phyloP scores from a whole-genome alignment of 208 protist species.

The Hexamita inflata region DNA sequence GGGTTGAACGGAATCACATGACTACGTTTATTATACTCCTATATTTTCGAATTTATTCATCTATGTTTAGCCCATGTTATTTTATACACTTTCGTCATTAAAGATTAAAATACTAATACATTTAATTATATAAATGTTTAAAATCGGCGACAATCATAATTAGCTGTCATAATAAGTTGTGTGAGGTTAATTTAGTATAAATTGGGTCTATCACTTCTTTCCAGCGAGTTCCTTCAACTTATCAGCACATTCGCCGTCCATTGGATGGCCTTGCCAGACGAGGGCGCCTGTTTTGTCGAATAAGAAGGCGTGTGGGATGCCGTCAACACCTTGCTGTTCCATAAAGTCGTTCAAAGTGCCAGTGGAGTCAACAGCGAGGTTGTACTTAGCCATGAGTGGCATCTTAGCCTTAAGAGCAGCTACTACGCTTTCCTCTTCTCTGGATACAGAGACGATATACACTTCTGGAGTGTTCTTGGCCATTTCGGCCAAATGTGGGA shows the following conservation, averaged over 20 bases:
- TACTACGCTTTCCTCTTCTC: not conserved
- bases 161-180: too few relatives aligned
- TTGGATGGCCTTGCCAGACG: not conserved
- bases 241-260: not conserved
- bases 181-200: too few relatives aligned
- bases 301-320: constrained; percentile 10
- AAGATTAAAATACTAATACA: too few relatives aligned
- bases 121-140: too few relatives aligned
- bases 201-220: too few relatives aligned
- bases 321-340: not conserved
- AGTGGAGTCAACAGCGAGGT: constrained; percentile 13
- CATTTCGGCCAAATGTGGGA: constrained; percentile 19
- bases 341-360: not conserved
- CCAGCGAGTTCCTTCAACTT: not conserved
- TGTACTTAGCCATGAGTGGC: constrained; percentile 6
- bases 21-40: too few relatives aligned
- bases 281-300: constrained; percentile 12
- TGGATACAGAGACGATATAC: constrained; percentile 1
- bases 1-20: too few relatives aligned
- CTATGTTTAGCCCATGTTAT: too few relatives aligned
- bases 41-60: too few relatives aligned
- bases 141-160: too few relatives aligned
- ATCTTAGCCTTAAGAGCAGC: not conserved
- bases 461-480: constrained; percentile 2
- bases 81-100: too few relatives aligned